phyloP scores from a whole-genome alignment of 2,329 filamentous ascomycete genomes.

The Amauroascus niger region DNA sequence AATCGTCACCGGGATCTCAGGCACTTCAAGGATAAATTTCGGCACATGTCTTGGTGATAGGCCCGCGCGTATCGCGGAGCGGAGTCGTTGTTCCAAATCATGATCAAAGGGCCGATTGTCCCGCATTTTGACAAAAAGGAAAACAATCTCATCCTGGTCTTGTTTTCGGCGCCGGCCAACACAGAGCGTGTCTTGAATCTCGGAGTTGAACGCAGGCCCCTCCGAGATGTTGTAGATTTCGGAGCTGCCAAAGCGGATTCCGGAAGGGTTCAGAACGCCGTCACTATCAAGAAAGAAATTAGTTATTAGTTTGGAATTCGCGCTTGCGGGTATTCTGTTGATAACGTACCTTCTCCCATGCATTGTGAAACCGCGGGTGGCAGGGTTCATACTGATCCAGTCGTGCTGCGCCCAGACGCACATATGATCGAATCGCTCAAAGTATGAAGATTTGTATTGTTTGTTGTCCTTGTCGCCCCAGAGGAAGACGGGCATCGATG shows the following conservation, averaged over 20 bases:
- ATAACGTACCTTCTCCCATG: slow-evolving; percentile 33
- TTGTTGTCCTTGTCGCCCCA: slow-evolving; percentile 36
- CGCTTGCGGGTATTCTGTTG: neutral
- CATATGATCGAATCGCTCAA: slow-evolving; percentile 34
- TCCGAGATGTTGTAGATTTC: slow-evolving; percentile 44
- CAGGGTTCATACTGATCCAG: slow-evolving; percentile 36
- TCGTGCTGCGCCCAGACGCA: slow-evolving; percentile 38
- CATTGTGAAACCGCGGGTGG: slow-evolving; percentile 35
- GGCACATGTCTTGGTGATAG: slow-evolving; percentile 35
- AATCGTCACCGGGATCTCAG: slow-evolving; percentile 37
- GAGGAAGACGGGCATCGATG: slow-evolving; percentile 40
- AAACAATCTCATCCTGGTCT: slow-evolving; percentile 33
- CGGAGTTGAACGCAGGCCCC: slow-evolving; percentile 29
- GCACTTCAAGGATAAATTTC: slow-evolving; percentile 31
- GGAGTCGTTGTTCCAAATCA: slow-evolving; percentile 16
- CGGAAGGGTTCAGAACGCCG: slow-evolving; percentile 41
- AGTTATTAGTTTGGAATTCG: neutral
- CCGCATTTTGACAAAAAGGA: slow-evolving; percentile 34
- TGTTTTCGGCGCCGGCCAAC: slow-evolving; percentile 30
- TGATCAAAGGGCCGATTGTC: slow-evolving; percentile 21
- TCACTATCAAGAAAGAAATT: slow-evolving; percentile 27
- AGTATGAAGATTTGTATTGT: slow-evolving; percentile 40
- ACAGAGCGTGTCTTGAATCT: slow-evolving; percentile 33
- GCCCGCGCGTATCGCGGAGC: slow-evolving; percentile 20
- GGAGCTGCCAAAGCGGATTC: slow-evolving; percentile 40